These are phyloP conservation scores for Ophiostoma triangulosporum DNA, from an alignment of 2,329 filamentous ascomycete genomes.

Conservation along the genomic window DNA sequence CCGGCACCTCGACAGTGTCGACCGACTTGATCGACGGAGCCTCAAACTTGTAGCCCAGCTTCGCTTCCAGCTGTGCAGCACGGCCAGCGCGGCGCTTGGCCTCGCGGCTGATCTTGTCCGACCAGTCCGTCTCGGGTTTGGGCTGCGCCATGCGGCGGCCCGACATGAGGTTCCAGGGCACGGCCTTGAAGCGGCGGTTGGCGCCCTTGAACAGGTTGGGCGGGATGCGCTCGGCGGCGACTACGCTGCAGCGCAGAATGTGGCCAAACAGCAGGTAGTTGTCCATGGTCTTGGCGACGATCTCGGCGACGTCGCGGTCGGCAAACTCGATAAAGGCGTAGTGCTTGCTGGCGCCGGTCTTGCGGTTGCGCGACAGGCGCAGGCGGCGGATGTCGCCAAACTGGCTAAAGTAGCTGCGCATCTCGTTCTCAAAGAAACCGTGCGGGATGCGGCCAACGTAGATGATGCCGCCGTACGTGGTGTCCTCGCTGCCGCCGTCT, in stretches of 20 bases:
- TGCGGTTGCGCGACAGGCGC: conserved; percentile 80
- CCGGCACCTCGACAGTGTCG: conserved; percentile 25
- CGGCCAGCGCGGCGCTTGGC: conserved; percentile 54
- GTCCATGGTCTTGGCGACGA: conserved; percentile 93
- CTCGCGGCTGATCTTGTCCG: conserved; percentile 59
- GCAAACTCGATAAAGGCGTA: conserved; percentile 89
- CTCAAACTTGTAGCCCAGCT: conserved; percentile 70
- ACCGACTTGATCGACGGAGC: conserved; percentile 53
- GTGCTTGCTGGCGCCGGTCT: conserved; percentile 83
- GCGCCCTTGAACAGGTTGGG: conserved; percentile 78
- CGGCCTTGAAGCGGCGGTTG: conserved; percentile 72
- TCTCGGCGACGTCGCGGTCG: conserved; percentile 64
- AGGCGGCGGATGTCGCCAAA: conserved; percentile 72
- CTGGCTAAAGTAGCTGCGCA: conserved; percentile 85
- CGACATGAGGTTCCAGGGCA: conserved; percentile 79
- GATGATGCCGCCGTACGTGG: conserved; percentile 51
- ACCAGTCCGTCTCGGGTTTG: conserved; percentile 63
- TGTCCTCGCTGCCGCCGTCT: neutral
- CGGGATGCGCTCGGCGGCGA: conserved; percentile 66
- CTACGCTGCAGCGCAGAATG: conserved; percentile 61
- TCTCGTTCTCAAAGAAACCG: conserved; percentile 94
- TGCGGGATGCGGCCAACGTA: conserved; percentile 60
- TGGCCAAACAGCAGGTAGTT: conserved; percentile 94
- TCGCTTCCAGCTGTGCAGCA: conserved; percentile 58
- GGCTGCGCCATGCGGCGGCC: conserved; percentile 62